These are phyloP conservation scores for Patellaria atrata DNA, from an alignment of 495 filamentous ascomycete species.

Conservation along the genomic window DNA sequence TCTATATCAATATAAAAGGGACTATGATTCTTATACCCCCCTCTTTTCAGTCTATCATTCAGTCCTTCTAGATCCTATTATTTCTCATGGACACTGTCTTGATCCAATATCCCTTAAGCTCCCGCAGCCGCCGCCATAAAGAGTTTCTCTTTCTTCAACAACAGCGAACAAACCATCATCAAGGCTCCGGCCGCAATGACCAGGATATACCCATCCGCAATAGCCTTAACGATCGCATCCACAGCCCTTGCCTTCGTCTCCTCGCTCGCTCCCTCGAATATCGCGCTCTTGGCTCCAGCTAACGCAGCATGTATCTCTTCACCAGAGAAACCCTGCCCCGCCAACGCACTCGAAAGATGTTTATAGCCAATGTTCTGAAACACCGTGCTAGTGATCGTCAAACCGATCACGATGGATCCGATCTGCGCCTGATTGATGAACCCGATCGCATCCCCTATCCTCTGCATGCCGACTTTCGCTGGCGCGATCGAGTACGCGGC, in stretches of 20 bases:
- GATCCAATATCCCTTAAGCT: too few relatives aligned
- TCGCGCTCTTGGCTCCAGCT: slow-evolving; percentile 13
- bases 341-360: slow-evolving; percentile 7
- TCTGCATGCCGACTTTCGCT: slow-evolving; percentile 2
- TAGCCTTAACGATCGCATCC: slow-evolving; percentile 16
- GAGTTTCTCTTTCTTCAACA: slow-evolving; percentile 20
- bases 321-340: slow-evolving; percentile 6
- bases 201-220: slow-evolving; percentile 19
- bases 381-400: slow-evolving; percentile 12
- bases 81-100: too few relatives aligned
- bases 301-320: slow-evolving; percentile 11
- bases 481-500: slow-evolving; percentile 8
- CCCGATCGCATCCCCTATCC: slow-evolving; percentile 11
- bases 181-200: slow-evolving; percentile 15
- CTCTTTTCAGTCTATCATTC: too few relatives aligned
- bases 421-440: slow-evolving; percentile 18
- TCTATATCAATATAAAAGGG: too few relatives aligned
- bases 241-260: slow-evolving; percentile 8
- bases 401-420: slow-evolving; percentile 8
- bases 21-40: too few relatives aligned
- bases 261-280: slow-evolving; percentile 10
- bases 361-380: slow-evolving; percentile 17
- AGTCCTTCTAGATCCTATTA: too few relatives aligned
- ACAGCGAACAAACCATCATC: slow-evolving; percentile 4
- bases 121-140: slow-evolving; percentile 11